Evolutionary conservation across 768 basidiomycete species (phyloP).

Genomic region (Kwoniella europaea): DNA sequence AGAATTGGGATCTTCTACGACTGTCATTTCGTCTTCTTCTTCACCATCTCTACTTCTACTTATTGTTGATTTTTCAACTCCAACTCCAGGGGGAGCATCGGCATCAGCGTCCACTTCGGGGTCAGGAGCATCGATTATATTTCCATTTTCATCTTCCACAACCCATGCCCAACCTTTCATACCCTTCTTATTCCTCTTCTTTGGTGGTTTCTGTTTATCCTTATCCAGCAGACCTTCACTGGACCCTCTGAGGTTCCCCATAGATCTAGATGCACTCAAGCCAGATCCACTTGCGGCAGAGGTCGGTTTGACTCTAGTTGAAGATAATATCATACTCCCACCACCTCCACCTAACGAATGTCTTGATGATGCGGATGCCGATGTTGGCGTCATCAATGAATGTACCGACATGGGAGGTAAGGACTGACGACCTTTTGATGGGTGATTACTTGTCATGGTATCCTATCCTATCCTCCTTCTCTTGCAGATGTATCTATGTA

Average conservation of each 20-base stretch:
- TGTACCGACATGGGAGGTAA: conserved; percentile 14
- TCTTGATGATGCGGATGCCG: background rate
- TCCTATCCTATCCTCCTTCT: background rate
- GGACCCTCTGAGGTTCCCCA: conserved; percentile 23
- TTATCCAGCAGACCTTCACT: conserved; percentile 13
- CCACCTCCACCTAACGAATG: background rate
- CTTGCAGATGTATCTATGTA: background rate
- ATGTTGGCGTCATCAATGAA: conserved; percentile 4
- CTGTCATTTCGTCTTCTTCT: background rate
- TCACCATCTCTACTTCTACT: background rate
- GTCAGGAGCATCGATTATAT: conserved; percentile 29
- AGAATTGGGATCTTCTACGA: background rate
- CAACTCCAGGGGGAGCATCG: background rate
- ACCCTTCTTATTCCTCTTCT: conserved; percentile 35
- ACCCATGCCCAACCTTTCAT: conserved; percentile 40
- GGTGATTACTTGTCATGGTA: background rate
- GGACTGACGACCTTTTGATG: conserved; percentile 21
- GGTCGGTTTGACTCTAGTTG: conserved; percentile 5
- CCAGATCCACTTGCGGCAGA: background rate
- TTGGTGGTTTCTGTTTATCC: conserved; percentile 1
- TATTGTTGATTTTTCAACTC: background rate
- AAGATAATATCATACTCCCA: conserved; percentile 11
- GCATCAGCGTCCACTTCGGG: background rate
- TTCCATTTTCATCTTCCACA: conserved; percentile 35
- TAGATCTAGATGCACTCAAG: conserved; percentile 8